Conservation (phyloP, 305 asterid species). For the Rubia peregrina region DNA sequence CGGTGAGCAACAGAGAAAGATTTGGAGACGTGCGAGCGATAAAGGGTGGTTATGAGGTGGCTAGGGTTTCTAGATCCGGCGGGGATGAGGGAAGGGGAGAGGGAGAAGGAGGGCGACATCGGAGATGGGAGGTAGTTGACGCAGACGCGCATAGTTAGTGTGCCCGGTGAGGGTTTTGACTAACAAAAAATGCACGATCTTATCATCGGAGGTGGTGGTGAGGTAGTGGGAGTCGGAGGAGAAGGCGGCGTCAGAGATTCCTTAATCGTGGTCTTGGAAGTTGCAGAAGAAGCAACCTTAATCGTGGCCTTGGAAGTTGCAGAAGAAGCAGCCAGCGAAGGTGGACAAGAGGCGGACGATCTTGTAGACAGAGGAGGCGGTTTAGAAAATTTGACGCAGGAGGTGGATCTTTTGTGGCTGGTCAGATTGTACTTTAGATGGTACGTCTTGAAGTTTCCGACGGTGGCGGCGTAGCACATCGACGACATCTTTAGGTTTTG, state of each 20-base stretch:
- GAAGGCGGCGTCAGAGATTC: constrained; percentile 72
- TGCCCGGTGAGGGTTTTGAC: constrained; percentile 79
- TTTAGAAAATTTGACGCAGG: constrained; percentile 22
- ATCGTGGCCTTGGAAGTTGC: constrained; percentile 81
- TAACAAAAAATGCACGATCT: constrained; percentile 75
- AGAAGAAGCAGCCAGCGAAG: constrained; percentile 58
- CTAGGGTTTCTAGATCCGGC: too few species aligned
- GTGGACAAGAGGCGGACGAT: constrained; percentile 76
- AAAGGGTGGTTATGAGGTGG: too few species aligned
- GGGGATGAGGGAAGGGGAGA: too few species aligned
- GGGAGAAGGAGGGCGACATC: constrained; percentile 23
- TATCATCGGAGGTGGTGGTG: constrained; percentile 88
- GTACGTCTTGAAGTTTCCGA: constrained; percentile 65
- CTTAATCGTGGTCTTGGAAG: constrained; percentile 66
- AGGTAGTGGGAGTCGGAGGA: constrained; percentile 67
- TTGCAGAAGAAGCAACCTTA: constrained; percentile 47
- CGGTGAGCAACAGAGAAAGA: constrained; percentile 25
- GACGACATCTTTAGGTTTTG: too few species aligned
- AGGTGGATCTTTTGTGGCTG: too few species aligned
- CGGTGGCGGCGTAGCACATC: too few species aligned
- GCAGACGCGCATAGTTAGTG: constrained; percentile 73
- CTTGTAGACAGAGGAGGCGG: constrained; percentile 69
- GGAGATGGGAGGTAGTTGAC: constrained; percentile 70
- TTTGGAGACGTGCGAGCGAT: constrained; percentile 50
- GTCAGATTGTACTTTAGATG: background rate